Base-by-base conservation (phyloP, 116 monocot genomes). In the Posidonia oceanica region DNA sequence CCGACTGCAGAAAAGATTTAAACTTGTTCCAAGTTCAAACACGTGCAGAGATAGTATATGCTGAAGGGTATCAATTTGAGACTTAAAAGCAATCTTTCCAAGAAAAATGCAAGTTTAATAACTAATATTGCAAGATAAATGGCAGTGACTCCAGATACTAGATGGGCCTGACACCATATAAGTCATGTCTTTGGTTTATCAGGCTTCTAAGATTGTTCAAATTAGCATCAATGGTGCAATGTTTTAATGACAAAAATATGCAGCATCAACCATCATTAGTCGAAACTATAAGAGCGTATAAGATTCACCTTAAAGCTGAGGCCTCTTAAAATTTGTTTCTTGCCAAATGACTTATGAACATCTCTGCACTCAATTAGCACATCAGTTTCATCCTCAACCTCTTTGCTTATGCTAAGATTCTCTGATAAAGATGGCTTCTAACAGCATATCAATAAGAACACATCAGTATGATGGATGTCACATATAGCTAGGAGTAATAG, bases 281-380 rank as follows among this genome's bases (percentile, higher is more conserved):
- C 7, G 18, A 20, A 23, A 60, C 12, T 48, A 48, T 48, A 48
- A 48, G 4, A 21, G 14, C 16, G n/a, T 18, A 48, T 14, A 41
- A n/a, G 58, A 54, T 51, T 69, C 42, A 94, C 96, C 96, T 96
- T 91, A 77, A 96, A 91, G 77, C 79, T 96, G 63, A 96, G 78
- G 58, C 96, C 96, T 77, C 58, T 72, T 70, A 96, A 78, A 64
- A 96, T 82, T 66, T 91, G 81, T 64, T 96, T 96, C 68, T 83
- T 83, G 3, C 91, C 96, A 74, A 91, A 96, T 16, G 89, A 82
- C 79, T 96, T 96, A 70, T 89, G 87, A 54, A 96, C 82, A 83
- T 96, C 78, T 54, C 79, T 86, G 55, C 91, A 96, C 72, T 96
- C 96, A 18, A 96, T 96, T 37, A 96, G 89, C 39, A 88, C 66